Evolutionary conservation across 73 alveolate species (phyloP), one percentile per base, ranked within the genome.

Genomic region (Loxodes magnus): DNA sequence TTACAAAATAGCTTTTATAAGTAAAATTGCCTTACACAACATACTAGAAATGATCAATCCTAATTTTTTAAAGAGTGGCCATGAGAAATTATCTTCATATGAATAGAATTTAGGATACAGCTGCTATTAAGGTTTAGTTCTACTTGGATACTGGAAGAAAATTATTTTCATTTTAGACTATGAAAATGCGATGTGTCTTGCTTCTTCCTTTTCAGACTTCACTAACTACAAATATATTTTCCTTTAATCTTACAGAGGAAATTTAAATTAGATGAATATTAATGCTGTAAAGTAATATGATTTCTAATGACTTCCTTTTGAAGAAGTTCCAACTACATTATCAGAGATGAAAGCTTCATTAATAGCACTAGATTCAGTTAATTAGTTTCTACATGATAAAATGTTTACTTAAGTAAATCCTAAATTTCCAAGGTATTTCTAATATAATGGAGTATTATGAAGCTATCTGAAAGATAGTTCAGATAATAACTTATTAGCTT

Each of bases 21-120:
- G 90, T 17, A 71, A 75, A 36, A 64, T 57, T 30, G 91, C 96
- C 15, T 50, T 84, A 14, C 92, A 84, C 42, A 79, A 79, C 43
- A 79, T 76, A 5, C 61, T 85, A 43, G 67, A 75, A 17, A 56
- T 79, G n/a, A 75, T 85, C 0, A 69, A 79, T 56, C 84, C 91
- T 0, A 77, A 74, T 9, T 79, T 61, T 58, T 39, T 86, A 0
- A 34, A 43, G 44, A 14, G 55, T 85, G 3, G 21, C 64, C 14
- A 44, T 78, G 19, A 69, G 58, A 52, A 58, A 60, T 14, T 38
- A 41, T 17, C 57, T 48, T 48, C 79, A 75, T 39, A 10, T 10
- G 30, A 58, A n/a, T n/a, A 58, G 7, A 41, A 53, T 19, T 51
- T 61, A 6, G 68, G 75, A 2, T 19, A 35, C 12, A 37, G 51